Percentiles rank a stretch among this genome's conserved stretches.
These are phyloP conservation scores for Arabis alpina DNA, from an alignment of 345 rosid genomes.

Conservation along the genomic window DNA sequence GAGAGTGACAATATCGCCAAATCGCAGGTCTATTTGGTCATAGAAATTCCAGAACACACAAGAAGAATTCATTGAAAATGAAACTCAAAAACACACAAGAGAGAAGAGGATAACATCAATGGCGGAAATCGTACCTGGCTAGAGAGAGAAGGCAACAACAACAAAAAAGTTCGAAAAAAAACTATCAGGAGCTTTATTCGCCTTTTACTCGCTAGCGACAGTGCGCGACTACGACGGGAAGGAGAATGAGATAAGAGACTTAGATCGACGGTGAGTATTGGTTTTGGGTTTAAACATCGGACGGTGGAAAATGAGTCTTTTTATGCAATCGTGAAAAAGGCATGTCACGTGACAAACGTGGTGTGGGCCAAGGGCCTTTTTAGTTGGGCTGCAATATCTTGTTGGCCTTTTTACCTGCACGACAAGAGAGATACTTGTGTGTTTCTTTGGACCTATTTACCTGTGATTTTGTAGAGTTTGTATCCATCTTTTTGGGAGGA, in stretches of 20 bases:
- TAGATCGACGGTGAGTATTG: slow-evolving; percentile 18
- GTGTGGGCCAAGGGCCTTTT: slow-evolving; percentile 26
- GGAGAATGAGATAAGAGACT: slow-evolving; percentile 40
- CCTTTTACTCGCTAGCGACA: slow-evolving; percentile 36
- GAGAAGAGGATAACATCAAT: background rate
- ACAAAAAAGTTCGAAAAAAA: too few relatives aligned
- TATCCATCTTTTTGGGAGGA: background rate
- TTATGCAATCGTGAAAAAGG: slow-evolving; percentile 27
- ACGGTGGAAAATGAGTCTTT: slow-evolving; percentile 20
- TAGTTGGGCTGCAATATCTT: slow-evolving; percentile 22
- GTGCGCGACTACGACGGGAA: slow-evolving; percentile 40
- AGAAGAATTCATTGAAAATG: background rate
- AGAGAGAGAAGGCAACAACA: background rate
- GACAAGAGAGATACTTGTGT: background rate
- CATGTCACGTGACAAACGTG: slow-evolving; percentile 32
- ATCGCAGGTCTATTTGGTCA: slow-evolving; percentile 22
- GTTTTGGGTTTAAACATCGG: slow-evolving; percentile 38
- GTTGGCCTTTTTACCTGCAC: slow-evolving; percentile 17
- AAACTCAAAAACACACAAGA: background rate
- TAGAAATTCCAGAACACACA: slow-evolving; percentile 16
- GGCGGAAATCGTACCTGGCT: slow-evolving; percentile 37
- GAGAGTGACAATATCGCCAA: background rate
- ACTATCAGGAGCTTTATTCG: slow-evolving; percentile 30
- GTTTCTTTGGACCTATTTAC: slow-evolving; percentile 20
- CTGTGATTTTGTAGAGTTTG: background rate